Conservation (phyloP, 257 asterid genomes). For the Misopates orontium region DNA sequence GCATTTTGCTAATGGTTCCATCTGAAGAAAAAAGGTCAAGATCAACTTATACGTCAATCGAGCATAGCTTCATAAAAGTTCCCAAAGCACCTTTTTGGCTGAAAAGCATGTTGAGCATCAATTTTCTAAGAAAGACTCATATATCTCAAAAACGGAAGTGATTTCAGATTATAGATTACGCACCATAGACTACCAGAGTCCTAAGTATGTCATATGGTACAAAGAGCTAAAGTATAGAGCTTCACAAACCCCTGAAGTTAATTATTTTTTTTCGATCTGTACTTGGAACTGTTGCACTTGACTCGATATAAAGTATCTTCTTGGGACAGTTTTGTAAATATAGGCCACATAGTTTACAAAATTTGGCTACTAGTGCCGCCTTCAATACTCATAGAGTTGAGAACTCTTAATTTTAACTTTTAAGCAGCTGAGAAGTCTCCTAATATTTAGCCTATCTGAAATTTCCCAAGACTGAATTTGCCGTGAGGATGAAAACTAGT, state of each 20-base stretch:
- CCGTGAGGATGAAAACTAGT: too few species aligned
- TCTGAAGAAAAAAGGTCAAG: not conserved
- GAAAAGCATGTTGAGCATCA: not conserved
- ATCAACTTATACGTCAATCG: not conserved
- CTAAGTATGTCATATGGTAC: not conserved
- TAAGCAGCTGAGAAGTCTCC: too few species aligned
- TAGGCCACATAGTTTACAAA: too few species aligned
- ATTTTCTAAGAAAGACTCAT: not conserved
- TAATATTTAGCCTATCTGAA: too few species aligned
- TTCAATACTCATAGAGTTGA: too few species aligned
- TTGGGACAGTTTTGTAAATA: not conserved
- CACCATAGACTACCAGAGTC: not conserved
- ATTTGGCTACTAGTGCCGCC: too few species aligned
- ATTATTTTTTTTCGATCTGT: too few species aligned
- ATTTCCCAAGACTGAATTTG: too few species aligned
- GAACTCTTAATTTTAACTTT: too few species aligned
- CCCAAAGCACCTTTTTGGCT: not conserved
- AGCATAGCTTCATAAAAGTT: constrained; percentile 1
- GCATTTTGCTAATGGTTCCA: not conserved
- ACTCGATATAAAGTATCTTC: too few species aligned
- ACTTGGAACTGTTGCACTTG: too few species aligned
- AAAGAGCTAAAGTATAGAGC: not conserved
- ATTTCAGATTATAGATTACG: not conserved
- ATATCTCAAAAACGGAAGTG: not conserved
- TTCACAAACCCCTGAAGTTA: not conserved